A percentile compares a stretch with the other conserved stretches of the same genome.
phyloP scores from a whole-genome alignment of 306 rosid species.

The Cyclanthera cordifolia region DNA sequence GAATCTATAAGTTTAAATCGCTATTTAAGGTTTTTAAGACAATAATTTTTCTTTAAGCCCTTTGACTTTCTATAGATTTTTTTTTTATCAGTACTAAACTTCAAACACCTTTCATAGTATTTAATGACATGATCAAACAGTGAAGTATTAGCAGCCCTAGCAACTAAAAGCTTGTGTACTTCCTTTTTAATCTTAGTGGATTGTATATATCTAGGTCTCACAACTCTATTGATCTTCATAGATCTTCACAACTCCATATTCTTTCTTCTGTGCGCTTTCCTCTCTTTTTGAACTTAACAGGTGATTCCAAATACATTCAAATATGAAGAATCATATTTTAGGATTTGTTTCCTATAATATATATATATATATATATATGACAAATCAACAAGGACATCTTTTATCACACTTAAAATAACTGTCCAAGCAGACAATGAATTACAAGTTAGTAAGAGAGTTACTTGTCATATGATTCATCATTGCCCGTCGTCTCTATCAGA shows the following conservation, averaged over 20 bases:
- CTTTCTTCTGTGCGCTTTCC: not conserved
- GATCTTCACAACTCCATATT: not conserved
- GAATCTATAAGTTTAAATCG: not conserved
- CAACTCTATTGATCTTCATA: not conserved
- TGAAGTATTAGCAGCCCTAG: not conserved
- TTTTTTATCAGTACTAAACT: not conserved
- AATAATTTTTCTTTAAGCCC: not conserved
- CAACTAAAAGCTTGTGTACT: not conserved
- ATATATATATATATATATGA: too few relatives aligned
- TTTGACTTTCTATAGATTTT: not conserved
- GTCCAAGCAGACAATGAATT: constrained; percentile 3
- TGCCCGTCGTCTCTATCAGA: constrained; percentile 88
- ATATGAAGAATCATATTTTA: too few relatives aligned
- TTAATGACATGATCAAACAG: not conserved
- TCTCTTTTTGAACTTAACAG: not conserved
- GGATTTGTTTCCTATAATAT: too few relatives aligned
- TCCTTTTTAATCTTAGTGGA: constrained; percentile 6
- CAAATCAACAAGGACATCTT: not conserved
- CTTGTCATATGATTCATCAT: constrained; percentile 75
- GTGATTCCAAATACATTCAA: not conserved
- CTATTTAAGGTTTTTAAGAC: not conserved
- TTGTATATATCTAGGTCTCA: not conserved
- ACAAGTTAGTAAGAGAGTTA: constrained; percentile 20
- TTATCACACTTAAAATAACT: not conserved
- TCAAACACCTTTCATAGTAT: not conserved